These are phyloP conservation scores for Allium fistulosum DNA, from an alignment of 106 monocot genomes.

Conservation along the genomic window DNA sequence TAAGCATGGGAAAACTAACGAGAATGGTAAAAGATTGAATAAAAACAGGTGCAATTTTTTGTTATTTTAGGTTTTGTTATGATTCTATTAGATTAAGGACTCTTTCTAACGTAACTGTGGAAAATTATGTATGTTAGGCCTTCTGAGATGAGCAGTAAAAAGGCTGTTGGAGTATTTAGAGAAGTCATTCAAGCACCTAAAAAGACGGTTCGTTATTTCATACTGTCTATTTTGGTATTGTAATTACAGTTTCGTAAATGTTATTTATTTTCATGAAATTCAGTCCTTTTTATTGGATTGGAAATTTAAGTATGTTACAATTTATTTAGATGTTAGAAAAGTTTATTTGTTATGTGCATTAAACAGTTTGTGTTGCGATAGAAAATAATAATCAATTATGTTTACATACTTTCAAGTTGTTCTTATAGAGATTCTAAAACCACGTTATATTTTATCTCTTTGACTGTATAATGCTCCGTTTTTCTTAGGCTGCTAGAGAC, in stretches of 20 bases:
- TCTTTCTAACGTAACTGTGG: too few relatives aligned
- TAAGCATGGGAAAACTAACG: background rate
- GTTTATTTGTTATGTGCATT: too few relatives aligned
- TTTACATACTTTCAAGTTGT: too few relatives aligned
- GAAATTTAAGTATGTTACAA: too few relatives aligned
- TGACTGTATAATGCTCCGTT: background rate
- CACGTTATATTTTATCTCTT: background rate
- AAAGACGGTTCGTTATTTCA: slow-evolving; percentile 34
- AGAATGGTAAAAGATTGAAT: slow-evolving; percentile 45
- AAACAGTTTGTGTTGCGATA: too few relatives aligned
- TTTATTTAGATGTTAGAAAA: too few relatives aligned
- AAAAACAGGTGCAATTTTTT: slow-evolving; percentile 62
- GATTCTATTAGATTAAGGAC: background rate
- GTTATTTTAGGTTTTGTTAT: background rate
- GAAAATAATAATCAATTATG: too few relatives aligned
- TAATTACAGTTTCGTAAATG: background rate
- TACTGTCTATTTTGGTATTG: background rate
- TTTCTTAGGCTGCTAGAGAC: slow-evolving; percentile 48
- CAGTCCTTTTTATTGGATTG: too few relatives aligned
- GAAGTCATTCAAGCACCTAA: slow-evolving; percentile 82
- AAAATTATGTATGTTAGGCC: slow-evolving; percentile 27
- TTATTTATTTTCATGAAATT: too few relatives aligned
- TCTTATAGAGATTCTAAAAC: too few relatives aligned
- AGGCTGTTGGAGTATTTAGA: slow-evolving; percentile 49
- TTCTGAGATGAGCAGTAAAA: slow-evolving; percentile 77